Percentiles rank a stretch among this genome's conserved stretches.
These are phyloP conservation scores for Zymoseptoria tritici DNA, from an alignment of 2,329 filamentous ascomycete species.

Conservation along the genomic window DNA sequence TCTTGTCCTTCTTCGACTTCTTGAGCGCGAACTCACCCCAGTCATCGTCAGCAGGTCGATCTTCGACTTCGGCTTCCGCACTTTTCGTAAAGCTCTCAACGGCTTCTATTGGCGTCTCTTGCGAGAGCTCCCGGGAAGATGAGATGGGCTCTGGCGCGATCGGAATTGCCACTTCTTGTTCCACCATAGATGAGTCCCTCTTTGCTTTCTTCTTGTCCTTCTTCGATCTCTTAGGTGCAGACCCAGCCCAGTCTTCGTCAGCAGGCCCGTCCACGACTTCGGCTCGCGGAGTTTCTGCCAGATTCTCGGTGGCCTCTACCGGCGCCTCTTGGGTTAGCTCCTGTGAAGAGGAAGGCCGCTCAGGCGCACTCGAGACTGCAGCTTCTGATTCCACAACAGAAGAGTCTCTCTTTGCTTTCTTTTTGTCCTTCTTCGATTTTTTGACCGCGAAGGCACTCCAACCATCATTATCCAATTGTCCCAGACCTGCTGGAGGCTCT, in stretches of 20 bases:
- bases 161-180: background rate
- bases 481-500: background rate
- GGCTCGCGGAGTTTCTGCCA: background rate
- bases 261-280: background rate
- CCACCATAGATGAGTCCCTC: background rate
- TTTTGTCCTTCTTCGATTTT: slow-evolving; percentile 36
- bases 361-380: background rate
- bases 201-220: slow-evolving; percentile 28
- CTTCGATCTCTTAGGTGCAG: slow-evolving; percentile 20
- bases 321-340: background rate
- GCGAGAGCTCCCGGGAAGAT: background rate
- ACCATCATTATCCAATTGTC: slow-evolving; percentile 10
- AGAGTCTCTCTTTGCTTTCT: slow-evolving; percentile 25
- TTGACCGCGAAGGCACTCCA: slow-evolving; percentile 19
- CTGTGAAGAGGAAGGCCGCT: background rate
- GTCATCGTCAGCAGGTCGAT: slow-evolving; percentile 1
- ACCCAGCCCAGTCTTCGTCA: slow-evolving; percentile 2
- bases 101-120: background rate
- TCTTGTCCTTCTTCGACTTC: slow-evolving; percentile 25
- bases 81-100: background rate
- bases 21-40: slow-evolving; percentile 12
- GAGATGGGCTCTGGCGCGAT: background rate
- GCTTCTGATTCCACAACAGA: background rate
- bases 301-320: background rate
- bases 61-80: background rate